phyloP scores from a whole-genome alignment of 257 asterid species.

The Cordia subcordata region DNA sequence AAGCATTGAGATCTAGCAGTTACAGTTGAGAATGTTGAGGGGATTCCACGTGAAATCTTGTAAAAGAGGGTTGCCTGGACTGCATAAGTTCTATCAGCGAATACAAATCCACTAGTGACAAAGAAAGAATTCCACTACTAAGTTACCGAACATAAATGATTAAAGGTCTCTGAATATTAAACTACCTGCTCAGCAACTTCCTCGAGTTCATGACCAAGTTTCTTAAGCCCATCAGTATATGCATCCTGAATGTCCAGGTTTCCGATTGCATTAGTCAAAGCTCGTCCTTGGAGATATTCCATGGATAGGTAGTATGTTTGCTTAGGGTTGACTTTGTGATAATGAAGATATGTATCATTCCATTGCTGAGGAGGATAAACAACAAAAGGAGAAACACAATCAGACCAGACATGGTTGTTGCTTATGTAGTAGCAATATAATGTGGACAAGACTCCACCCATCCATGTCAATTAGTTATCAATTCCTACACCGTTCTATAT shows the following conservation, averaged over 20 bases:
- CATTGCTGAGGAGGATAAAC: conserved; percentile 64
- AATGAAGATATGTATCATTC: conserved; percentile 88
- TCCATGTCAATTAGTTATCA: neutral
- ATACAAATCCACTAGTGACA: too few relatives aligned
- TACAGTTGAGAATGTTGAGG: too few relatives aligned
- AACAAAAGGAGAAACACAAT: conserved; percentile 3
- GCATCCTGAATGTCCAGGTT: conserved; percentile 79
- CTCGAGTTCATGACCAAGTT: conserved; percentile 88
- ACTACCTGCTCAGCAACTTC: conserved; percentile 83
- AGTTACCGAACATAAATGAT: neutral
- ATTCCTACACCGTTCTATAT: neutral
- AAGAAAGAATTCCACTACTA: neutral
- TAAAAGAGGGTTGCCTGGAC: too few relatives aligned
- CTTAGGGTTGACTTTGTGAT: conserved; percentile 86
- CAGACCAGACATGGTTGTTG: neutral
- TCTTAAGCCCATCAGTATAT: conserved; percentile 79
- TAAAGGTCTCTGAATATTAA: neutral
- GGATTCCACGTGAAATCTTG: too few relatives aligned
- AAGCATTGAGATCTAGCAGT: too few relatives aligned
- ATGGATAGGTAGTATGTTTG: conserved; percentile 96
- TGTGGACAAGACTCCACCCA: neutral
- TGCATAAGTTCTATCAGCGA: too few relatives aligned
- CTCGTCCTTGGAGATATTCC: conserved; percentile 99
- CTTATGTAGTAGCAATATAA: neutral
- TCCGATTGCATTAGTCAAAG: conserved; percentile 95